Base-by-base conservation (phyloP, 495 filamentous ascomycete genomes). In the Paragyromitra xinjiangensis region DNA sequence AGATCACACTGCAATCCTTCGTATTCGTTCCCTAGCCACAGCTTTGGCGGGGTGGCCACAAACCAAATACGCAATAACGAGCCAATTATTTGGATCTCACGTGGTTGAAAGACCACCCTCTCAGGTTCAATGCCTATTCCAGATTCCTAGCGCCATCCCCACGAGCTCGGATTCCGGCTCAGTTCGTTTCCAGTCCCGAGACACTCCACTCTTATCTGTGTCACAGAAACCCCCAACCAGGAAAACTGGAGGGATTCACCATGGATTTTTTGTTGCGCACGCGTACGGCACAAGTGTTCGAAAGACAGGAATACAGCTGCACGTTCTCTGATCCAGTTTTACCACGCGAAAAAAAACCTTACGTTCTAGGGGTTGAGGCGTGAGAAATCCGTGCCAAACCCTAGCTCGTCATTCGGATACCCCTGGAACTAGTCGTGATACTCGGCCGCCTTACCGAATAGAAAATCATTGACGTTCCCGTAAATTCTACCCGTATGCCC, bases 131-230 rank as follows among this genome's bases (percentile, higher is more conserved):
- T 48, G 24, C 42, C 69, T 42, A 1, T 40, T 39, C 63, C 7
- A 29, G 19, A 6, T 58, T 68, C 29, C 3, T 74, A 64, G 58
- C 68, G 69, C 63, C 72, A 75, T 71, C 37, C 37, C 45, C 66
- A 39, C 6, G 12, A 69, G 14, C 37, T 55, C 58, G 24, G 48
- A 64, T 56, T 58, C 45, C 70, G 44, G 45, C 61, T 73, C 70
- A 50, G 69, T 40, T 64, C 45, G 48, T 34, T 44, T 16, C 37
- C 73, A 34, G 22, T 24, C 66, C 66, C 51, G 64, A 67, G 64
- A 67, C 29, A 67, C 4, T 16, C 64, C 24, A 24, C 50, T 22
- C 29, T n/a, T 22, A 58, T 22, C 55, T 58, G 55, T 58, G 9
- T 12, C 26, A 24, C 51, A 55, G 14, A 53, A 53, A 58, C 26